Evolutionary conservation across 495 filamentous ascomycete genomes (phyloP), one percentile per base, ranked within the genome.

Genomic region (Bacidia rubella): DNA sequence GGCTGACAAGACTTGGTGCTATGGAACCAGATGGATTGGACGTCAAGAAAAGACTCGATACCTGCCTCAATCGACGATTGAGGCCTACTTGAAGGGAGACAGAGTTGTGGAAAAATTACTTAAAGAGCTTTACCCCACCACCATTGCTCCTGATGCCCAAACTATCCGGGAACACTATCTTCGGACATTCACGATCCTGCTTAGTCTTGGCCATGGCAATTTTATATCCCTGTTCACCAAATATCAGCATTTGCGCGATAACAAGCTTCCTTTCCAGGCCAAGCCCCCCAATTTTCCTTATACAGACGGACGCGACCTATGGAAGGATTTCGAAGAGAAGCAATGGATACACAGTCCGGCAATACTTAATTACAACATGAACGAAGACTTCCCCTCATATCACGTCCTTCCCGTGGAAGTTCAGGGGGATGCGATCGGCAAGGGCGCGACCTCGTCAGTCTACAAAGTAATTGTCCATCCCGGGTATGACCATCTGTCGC

Each of bases 341-440:
- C 55, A 57, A 45, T 54, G 51, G 51, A 21, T 26, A 9, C 54
- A 49, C 25, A 54, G 52, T 25, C 43, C 55, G 9, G 15, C 44
- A 11, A 20, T 21, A 5, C 44, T 57, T 1, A 19, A 57, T 20
- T 35, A 35, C 29, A 15, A 15, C 29, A 35, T 35, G 29, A 35
- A 15, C 15, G 15, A 15, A 35, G 29, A 35, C 15, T 5, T 35
- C 5, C 15, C 15, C 5, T 15, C 29, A 15, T 5, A 35, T 7
- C 7, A 35, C 7, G 50, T 57, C n/a, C 12, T 44, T 57, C 1
- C 55, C 55, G 1, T 48, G 54, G 3, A 9, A 17, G 4, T 11
- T 17, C 23, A 20, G 49, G 21, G 35, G 26, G 24, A 12, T 40
- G 19, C n/a, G n/a, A n/a, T 54, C 21, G 45, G 46, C 15, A 25